Conservation (phyloP, 108 stramenopile species). For the Cyclotella baltica region DNA sequence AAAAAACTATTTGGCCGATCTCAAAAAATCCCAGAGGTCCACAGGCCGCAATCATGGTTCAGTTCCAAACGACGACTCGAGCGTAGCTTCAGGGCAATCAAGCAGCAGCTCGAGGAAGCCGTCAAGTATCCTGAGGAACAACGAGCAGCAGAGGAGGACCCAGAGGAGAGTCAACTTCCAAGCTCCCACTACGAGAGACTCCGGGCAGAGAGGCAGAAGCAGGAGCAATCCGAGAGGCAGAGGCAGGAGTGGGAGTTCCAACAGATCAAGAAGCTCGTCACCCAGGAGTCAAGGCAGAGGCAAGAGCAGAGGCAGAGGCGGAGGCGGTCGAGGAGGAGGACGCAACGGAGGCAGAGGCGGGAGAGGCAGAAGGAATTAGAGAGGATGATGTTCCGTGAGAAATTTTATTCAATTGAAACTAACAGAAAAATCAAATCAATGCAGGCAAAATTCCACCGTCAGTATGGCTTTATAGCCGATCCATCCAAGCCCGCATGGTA, state of each 20-base stretch:
- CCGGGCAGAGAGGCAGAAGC: background rate
- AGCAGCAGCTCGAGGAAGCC: background rate
- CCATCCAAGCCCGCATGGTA: background rate
- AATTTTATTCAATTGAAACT: background rate
- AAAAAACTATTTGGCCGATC: conserved; percentile 4
- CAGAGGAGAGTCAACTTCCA: background rate
- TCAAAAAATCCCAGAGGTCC: background rate
- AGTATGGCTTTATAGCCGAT: background rate
- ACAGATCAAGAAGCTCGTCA: background rate
- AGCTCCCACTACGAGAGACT: background rate
- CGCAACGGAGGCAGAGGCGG: too few relatives aligned
- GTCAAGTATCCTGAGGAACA: too few relatives aligned
- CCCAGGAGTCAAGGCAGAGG: too few relatives aligned
- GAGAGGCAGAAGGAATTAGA: conserved; percentile 1
- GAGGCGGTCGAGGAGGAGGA: background rate
- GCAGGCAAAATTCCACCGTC: background rate
- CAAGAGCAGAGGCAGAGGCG: background rate
- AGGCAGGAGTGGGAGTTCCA: background rate
- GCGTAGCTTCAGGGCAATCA: background rate
- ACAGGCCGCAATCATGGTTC: background rate
- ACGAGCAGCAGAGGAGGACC: background rate
- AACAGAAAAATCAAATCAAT: background rate
- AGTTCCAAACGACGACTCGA: background rate
- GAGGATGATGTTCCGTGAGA: background rate
- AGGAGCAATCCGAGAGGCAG: background rate